These are phyloP conservation scores for Elsinoe australis DNA, from an alignment of 2,329 filamentous ascomycete genomes.

Conservation along the genomic window DNA sequence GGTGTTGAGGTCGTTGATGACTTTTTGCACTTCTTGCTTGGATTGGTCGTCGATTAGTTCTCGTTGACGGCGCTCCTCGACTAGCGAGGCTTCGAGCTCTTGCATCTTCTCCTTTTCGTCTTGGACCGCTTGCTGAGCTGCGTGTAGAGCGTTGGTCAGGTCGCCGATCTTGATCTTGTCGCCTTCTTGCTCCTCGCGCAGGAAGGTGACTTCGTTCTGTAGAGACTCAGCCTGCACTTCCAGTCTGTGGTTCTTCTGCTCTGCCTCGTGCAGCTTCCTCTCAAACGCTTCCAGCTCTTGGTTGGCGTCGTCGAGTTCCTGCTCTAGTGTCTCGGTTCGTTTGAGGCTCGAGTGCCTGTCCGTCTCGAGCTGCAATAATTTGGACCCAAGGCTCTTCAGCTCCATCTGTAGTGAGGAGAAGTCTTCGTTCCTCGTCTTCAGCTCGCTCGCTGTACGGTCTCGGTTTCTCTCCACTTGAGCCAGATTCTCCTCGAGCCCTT, in stretches of 20 bases:
- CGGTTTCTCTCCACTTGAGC: constrained; percentile 63
- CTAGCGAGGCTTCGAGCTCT: constrained; percentile 55
- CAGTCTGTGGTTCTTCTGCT: constrained; percentile 78
- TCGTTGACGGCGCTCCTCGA: constrained; percentile 73
- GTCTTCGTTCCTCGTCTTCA: constrained; percentile 73
- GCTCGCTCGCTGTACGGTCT: constrained; percentile 60
- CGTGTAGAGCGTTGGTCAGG: constrained; percentile 73
- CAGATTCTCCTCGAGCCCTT: constrained; percentile 39
- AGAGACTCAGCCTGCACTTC: constrained; percentile 87
- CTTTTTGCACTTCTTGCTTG: constrained; percentile 89
- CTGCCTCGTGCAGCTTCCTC: constrained; percentile 72
- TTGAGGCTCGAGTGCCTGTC: constrained; percentile 72
- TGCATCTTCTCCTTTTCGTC: constrained; percentile 67
- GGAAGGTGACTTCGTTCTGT: constrained; percentile 86
- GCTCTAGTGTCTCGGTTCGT: constrained; percentile 73
- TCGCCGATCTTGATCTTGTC: constrained; percentile 98
- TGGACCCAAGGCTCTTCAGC: constrained; percentile 85
- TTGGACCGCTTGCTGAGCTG: constrained; percentile 67
- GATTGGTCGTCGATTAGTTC: constrained; percentile 81
- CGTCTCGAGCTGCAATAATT: constrained; percentile 78
- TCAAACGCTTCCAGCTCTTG: constrained; percentile 81
- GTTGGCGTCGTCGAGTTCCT: constrained; percentile 75
- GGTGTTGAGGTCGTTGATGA: constrained; percentile 84
- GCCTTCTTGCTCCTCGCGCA: constrained; percentile 90
- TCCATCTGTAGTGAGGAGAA: constrained; percentile 87